Conservation (phyloP, 306 rosid genomes). For the Cajanus cajan region DNA sequence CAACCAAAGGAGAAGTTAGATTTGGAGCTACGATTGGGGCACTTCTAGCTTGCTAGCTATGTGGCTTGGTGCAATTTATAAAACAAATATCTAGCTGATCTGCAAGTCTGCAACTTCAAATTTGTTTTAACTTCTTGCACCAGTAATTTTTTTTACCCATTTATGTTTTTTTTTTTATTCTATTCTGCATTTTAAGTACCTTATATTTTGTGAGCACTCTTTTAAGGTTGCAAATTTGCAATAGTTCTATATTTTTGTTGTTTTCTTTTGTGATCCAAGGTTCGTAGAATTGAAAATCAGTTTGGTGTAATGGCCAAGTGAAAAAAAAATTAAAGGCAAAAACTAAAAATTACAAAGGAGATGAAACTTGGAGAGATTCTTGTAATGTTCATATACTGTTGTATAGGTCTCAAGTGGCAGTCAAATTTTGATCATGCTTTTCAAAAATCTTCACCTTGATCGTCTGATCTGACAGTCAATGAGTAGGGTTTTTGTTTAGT, state of each 20-base stretch:
- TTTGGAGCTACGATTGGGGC: slow-evolving; percentile 82
- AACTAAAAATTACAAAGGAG: neutral
- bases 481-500: slow-evolving; percentile 24
- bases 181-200: slow-evolving; percentile 13
- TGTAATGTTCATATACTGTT: neutral
- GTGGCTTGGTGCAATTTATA: slow-evolving; percentile 1
- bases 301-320: neutral
- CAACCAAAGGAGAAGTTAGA: slow-evolving; percentile 61
- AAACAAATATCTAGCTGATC: neutral
- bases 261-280: neutral
- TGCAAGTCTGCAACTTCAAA: neutral
- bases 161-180: neutral
- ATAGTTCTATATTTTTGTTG: slow-evolving; percentile 7
- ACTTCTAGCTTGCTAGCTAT: slow-evolving; percentile 22
- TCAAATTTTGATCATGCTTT: neutral
- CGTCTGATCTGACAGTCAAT: neutral
- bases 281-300: neutral
- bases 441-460: neutral
- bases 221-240: slow-evolving; percentile 9
- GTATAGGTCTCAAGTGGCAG: slow-evolving; percentile 14
- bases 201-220: neutral
- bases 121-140: slow-evolving; percentile 27
- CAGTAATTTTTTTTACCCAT: slow-evolving; percentile 5
- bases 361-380: neutral
- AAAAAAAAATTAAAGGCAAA: neutral